These are phyloP conservation scores for Eucalyptus microcorys DNA, from an alignment of 345 rosid species.

Conservation along the genomic window DNA sequence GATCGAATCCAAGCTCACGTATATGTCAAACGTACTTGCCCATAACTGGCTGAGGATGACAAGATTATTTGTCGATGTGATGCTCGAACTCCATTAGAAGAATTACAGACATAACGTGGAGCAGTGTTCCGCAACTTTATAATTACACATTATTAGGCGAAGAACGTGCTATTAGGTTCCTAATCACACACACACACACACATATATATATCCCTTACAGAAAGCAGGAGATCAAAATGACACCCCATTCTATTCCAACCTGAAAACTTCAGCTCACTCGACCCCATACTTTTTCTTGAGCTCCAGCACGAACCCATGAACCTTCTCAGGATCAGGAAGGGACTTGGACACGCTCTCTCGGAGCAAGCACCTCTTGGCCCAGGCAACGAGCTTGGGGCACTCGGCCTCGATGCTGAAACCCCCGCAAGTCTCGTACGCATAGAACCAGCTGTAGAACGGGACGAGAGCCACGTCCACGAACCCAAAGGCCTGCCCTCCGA, in stretches of 20 bases:
- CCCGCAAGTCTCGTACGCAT: neutral
- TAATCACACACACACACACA: neutral
- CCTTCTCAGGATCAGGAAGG: neutral
- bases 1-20: neutral
- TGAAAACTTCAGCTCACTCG: neutral
- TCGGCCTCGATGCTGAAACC: slow-evolving; percentile 2
- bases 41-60: neutral
- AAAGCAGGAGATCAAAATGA: neutral
- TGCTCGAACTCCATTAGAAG: neutral
- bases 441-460: slow-evolving; percentile 7
- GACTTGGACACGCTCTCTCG: neutral
- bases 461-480: slow-evolving; percentile 1
- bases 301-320: neutral
- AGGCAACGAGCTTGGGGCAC: slow-evolving; percentile 3
- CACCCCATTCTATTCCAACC: neutral
- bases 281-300: neutral
- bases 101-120: neutral
- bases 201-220: neutral
- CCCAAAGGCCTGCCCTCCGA: slow-evolving; percentile 5
- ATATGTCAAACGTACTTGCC: neutral
- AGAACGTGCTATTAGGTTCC: neutral
- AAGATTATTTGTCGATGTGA: neutral
- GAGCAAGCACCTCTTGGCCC: slow-evolving; percentile 2
- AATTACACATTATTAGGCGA: neutral
- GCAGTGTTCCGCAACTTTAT: neutral